These are phyloP conservation scores for Colletotrichum lentis DNA, from an alignment of 2,329 filamentous ascomycete genomes.

Conservation along the genomic window DNA sequence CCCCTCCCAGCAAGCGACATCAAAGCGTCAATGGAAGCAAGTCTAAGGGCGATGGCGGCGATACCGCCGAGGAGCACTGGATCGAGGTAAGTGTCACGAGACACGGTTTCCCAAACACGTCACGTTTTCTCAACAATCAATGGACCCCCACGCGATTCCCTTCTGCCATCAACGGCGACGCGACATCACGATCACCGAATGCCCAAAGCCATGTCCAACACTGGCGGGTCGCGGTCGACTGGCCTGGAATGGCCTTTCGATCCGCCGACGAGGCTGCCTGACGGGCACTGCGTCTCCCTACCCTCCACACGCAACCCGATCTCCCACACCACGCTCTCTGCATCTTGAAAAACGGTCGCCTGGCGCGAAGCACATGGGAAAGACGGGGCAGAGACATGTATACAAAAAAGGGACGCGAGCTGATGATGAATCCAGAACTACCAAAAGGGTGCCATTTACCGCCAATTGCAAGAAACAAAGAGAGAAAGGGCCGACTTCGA, in stretches of 20 bases:
- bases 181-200: slow-evolving; percentile 36
- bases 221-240: slow-evolving; percentile 36
- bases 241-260: slow-evolving; percentile 36
- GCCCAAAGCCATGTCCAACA: slow-evolving; percentile 32
- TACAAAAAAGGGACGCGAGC: slow-evolving; percentile 26
- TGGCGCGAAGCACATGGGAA: slow-evolving; percentile 30
- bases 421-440: slow-evolving; percentile 53
- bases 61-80: slow-evolving; percentile 68
- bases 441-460: slow-evolving; percentile 95
- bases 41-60: slow-evolving; percentile 62
- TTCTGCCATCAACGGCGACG: slow-evolving; percentile 34
- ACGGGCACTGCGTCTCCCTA: slow-evolving; percentile 27
- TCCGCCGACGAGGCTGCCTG: slow-evolving; percentile 37
- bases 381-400: no score
- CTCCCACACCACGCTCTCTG: slow-evolving; percentile 7
- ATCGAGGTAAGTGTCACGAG: slow-evolving; percentile 69
- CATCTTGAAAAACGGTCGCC: slow-evolving; percentile 13
- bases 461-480: slow-evolving; percentile 98
- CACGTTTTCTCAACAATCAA: slow-evolving; percentile 40
- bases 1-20: slow-evolving; percentile 90
- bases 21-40: slow-evolving; percentile 78
- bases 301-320: slow-evolving; percentile 31
- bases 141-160: slow-evolving; percentile 34
- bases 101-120: slow-evolving; percentile 40
- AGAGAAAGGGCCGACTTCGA: slow-evolving; percentile 86